These are phyloP conservation scores for Cutaneotrichosporon spelunceum DNA, from an alignment of 1,284 basidiomycete species.

Conservation along the genomic window DNA sequence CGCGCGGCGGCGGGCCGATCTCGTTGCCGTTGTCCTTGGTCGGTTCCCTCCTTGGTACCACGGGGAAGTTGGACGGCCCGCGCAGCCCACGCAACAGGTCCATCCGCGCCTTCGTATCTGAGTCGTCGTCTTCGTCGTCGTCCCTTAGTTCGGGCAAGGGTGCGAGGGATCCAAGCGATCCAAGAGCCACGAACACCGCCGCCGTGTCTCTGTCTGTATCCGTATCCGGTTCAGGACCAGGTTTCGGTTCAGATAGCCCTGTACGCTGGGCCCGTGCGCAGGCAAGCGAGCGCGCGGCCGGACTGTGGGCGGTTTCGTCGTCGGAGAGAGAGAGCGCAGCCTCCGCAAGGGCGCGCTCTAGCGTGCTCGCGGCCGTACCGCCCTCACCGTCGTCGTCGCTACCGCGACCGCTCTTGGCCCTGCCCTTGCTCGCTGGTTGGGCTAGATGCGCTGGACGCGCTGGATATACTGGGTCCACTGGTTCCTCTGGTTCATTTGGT, in stretches of 20 bases:
- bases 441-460: no score
- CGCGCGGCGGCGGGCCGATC: constrained; percentile 19
- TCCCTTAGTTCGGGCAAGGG: constrained; percentile 12
- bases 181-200: background rate
- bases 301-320: background rate
- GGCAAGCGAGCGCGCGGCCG: background rate
- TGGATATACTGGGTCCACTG: no score
- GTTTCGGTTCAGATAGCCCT: background rate
- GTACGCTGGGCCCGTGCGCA: background rate
- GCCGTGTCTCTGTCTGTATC: no score
- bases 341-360: constrained; percentile 6
- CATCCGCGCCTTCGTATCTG: constrained; percentile 26
- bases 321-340: constrained; percentile 1
- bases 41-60: constrained; percentile 14
- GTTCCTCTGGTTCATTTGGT: no score
- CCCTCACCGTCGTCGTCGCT: constrained; percentile 10
- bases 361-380: background rate
- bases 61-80: constrained; percentile 27
- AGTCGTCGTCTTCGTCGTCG: constrained; percentile 22
- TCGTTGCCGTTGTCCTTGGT: constrained; percentile 10
- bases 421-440: background rate
- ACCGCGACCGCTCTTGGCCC: background rate
- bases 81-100: constrained; percentile 32
- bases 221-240: background rate
- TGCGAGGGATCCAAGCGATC: background rate